Percentiles rank a stretch among this genome's conserved stretches.
These are phyloP conservation scores for Pochonia chlamydosporia DNA, from an alignment of 2,329 filamentous ascomycete species.

Conservation along the genomic window DNA sequence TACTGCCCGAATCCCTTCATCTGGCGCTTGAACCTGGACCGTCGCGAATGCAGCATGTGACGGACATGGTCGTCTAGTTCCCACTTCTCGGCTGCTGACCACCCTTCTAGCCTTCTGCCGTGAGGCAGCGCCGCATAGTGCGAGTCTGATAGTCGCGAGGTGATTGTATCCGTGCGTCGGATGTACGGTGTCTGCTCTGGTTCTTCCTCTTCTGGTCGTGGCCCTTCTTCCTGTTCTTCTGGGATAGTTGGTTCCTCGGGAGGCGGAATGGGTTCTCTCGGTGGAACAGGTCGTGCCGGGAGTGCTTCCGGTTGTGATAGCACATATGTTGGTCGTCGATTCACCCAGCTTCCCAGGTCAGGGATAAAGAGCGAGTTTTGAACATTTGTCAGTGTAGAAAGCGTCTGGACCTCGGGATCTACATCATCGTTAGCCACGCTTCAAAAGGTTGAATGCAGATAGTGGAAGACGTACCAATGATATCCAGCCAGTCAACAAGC, in stretches of 20 bases:
- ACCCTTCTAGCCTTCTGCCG: conserved; percentile 64
- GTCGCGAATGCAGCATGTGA: conserved; percentile 78
- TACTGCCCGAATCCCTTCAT: conserved; percentile 81
- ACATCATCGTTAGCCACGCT: neutral
- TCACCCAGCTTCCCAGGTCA: conserved; percentile 68
- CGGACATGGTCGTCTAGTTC: conserved; percentile 81
- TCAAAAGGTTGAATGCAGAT: conserved; percentile 4
- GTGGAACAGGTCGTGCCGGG: neutral
- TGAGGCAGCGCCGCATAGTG: conserved; percentile 78
- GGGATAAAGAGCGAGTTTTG: conserved; percentile 87
- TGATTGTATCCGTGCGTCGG: conserved; percentile 52
- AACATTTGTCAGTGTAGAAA: conserved; percentile 81
- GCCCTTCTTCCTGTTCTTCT: conserved; percentile 2
- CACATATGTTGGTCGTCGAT: conserved; percentile 73
- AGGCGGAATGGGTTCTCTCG: neutral
- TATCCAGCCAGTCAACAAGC: conserved; percentile 34
- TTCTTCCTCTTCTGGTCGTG: conserved; percentile 14
- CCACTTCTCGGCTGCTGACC: conserved; percentile 67
- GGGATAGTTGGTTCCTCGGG: conserved; percentile 12
- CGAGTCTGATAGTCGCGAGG: conserved; percentile 60
- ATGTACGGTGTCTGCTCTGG: conserved; percentile 18
- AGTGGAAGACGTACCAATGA: conserved; percentile 26
- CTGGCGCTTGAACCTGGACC: conserved; percentile 71
- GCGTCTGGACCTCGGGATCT: conserved; percentile 79
- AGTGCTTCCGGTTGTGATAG: conserved; percentile 42